Evolutionary conservation across 257 asterid species (phyloP), one percentile per base, ranked within the genome.

Genomic region (Lithospermum erythrorhizon): DNA sequence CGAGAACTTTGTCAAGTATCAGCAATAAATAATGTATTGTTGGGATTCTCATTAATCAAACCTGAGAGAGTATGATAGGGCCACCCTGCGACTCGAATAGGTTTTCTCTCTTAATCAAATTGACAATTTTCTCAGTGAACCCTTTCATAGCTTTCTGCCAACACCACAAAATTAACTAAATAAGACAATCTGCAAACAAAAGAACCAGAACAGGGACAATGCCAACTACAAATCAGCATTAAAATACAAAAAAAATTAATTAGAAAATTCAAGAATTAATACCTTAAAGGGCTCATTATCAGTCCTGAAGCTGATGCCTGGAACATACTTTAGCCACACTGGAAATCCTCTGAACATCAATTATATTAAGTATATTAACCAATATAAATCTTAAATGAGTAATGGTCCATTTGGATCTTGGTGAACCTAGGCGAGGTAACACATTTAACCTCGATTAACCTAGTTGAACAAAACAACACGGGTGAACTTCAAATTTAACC

Each of bases 281-380:
- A 88, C 96, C 95, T 86, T 89, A 77, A 89, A 89, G 59, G 95
- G 95, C 79, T 77, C 91, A 65, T 89, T 89, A 54, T 89, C 87
- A 20, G 97, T 84, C 78, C 95, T 82, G 89, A 89, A 89, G 72
- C 91, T 89, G 62, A 89, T 89, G 48, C 89, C 95, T 4, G 95
- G 95, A 15, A 84, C 86, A 74, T 82, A 82, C 75, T 86, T 89
- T 59, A 89, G 79, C 95, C 97, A 89, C 72, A 89, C 97, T 22
- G 97, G 97, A 78, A 89, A 89, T 45, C 97, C 97, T 61, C 95
- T 86, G 82, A 63, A 75, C 61, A 21, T 4, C 17, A 41, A 18
- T 13, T 41, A 13, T 41, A 41, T 11, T 41, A 41, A 11, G 49
- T 41, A 11, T 18, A 41, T 41, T 41, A 41, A 41, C 49, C 49